Evolutionary conservation across 441 rosid species (phyloP), one percentile per base, ranked within the genome.

Genomic region (Euphorbia celastroides): DNA sequence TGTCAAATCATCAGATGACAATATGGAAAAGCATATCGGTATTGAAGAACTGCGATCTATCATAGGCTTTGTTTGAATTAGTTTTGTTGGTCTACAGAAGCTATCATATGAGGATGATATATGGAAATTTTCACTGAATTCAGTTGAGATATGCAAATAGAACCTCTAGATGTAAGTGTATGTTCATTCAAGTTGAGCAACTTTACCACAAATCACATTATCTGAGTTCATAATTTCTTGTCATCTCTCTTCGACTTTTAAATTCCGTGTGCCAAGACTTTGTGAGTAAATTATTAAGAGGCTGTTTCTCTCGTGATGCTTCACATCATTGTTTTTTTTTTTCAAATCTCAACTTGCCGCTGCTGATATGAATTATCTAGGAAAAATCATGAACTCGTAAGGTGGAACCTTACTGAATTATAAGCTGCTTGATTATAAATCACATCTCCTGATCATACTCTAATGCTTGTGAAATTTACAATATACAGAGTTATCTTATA

Each of bases 1-100:
- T 5, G 22, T 0, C 0, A 22, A n/a, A 46, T 54, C 27, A 28
- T 66, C 36, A 44, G 5, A 66, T 19, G 1, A n/a, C 28, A 51
- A 41, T 57, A 9, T 48, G 54, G 54, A 34, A 66, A n/a, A 17
- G 50, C 8, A 17, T 57, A 54, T 56, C 20, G 14, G 42, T 41
- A 41, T 66, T 38, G 27, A n/a, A n/a, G n/a, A n/a, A n/a, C n/a
- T n/a, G n/a, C n/a, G n/a, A n/a, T n/a, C n/a, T n/a, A n/a, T n/a
- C n/a, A n/a, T n/a, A n/a, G 38, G 9, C 4, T 34, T 34, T 34
- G 38, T 34, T 34, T 3, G 9, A 34, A 13, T 27, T 26, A 54
- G 41, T 25, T 46, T 63, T 31, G 25, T 12, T 55, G 13, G 17
- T 63, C 58, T 55, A 31, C 58, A 55, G 58, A 55, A 55, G n/a